Evolutionary conservation across 768 basidiomycete genomes (phyloP), one percentile per base, ranked within the genome.

Genomic region (Tephrocybe sp.): DNA sequence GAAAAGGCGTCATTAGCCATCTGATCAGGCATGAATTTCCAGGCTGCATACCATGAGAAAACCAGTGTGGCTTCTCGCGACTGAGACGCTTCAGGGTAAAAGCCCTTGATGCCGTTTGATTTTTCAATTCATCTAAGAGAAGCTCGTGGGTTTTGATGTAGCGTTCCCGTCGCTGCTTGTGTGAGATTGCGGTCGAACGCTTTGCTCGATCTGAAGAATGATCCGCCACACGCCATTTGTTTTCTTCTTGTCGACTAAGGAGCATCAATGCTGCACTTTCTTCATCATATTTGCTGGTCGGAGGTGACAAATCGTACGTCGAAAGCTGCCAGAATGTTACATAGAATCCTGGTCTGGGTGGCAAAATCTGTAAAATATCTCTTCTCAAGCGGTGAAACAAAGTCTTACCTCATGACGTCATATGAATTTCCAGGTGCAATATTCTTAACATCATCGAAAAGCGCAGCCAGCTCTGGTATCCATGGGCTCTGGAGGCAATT

Each of bases 251-350:
- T 2, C 80, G 81, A 60, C 84, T 87, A 24, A 88, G 70, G 3
- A 77, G 69, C 32, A 81, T 77, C 25, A 91, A 66, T 14, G 75
- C 72, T 21, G 79, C 75, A 25, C 82, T 80, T 61, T 93, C 89
- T 61, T 90, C 86, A 39, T 90, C 85, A 55, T 98, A 99, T 53
- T 81, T 82, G 5, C 81, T 63, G 15, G 78, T 74, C 0, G 95
- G 93, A 11, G 90, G 88, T 0, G 82, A 72, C 28, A 98, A 77
- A 67, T 99, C 97, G 61, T 93, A 91, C 28, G 89, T 88, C 0
- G 92, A 88, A 45, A 98, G 69, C 66, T 98, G 95, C 97, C 97
- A 99, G 72, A 98, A 99, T 2, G 95, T 93, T 40, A 91, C 70
- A 62, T 94, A 98, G 71, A 99, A 98, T 2, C 85, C 89, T 24